Conservation (phyloP, 352 stramenopile genomes). For the Saprolegnia diclina region DNA sequence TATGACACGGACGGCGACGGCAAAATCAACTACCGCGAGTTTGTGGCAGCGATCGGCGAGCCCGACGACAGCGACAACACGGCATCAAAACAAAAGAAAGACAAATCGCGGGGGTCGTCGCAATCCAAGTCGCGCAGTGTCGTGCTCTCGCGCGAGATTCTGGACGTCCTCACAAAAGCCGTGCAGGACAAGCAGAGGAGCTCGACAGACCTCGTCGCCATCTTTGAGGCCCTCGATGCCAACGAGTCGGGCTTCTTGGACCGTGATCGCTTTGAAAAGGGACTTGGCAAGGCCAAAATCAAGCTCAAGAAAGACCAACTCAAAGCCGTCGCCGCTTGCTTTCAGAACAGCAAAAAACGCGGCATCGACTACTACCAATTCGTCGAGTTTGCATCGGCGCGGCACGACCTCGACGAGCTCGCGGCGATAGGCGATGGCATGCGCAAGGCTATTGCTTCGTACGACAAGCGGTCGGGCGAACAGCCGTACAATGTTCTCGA, state of each 20-base stretch:
- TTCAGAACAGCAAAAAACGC: neutral
- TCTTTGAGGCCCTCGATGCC: slow-evolving; percentile 8
- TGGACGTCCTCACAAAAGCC: slow-evolving; percentile 1
- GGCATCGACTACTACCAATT: slow-evolving; percentile 50
- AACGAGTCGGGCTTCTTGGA: slow-evolving; percentile 2
- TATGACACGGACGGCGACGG: slow-evolving; percentile 59
- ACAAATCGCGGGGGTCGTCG: neutral
- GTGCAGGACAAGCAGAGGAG: slow-evolving; percentile 14
- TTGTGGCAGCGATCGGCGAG: slow-evolving; percentile 35
- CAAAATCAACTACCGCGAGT: slow-evolving; percentile 56
- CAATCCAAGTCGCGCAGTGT: neutral
- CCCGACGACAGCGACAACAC: neutral
- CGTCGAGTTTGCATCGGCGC: slow-evolving; percentile 60
- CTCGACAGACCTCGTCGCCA: neutral
- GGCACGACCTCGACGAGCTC: slow-evolving; percentile 51
- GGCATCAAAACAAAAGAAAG: neutral
- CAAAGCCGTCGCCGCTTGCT: slow-evolving; percentile 8
- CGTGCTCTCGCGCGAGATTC: neutral
- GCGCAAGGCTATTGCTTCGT: slow-evolving; percentile 42
- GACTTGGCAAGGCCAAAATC: slow-evolving; percentile 1
- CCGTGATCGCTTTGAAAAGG: slow-evolving; percentile 2
- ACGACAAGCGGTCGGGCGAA: slow-evolving; percentile 39
- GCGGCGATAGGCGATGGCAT: slow-evolving; percentile 45
- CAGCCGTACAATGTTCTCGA: slow-evolving; percentile 41
- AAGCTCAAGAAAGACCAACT: slow-evolving; percentile 18